Evolutionary conservation across 176 grass and related monocot genomes (phyloP).

Genomic region (Tuctoria greenei): DNA sequence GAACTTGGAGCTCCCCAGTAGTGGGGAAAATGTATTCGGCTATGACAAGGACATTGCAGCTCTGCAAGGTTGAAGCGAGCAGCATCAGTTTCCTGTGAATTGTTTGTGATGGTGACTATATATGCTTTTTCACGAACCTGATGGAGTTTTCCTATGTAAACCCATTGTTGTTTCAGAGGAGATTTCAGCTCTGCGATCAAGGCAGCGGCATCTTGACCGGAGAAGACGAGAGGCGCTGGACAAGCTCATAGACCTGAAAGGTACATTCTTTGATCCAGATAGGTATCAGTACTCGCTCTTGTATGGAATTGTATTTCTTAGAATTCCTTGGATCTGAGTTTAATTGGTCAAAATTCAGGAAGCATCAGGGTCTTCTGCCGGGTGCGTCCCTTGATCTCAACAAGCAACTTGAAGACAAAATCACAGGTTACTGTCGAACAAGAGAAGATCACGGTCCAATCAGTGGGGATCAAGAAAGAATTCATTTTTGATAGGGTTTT

Average conservation of each 20-base stretch:
- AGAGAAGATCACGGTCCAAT: slow-evolving; percentile 64
- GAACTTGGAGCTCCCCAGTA: slow-evolving; percentile 36
- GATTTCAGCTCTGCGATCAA: slow-evolving; percentile 52
- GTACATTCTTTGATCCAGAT: slow-evolving; percentile 40
- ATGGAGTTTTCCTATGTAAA: slow-evolving; percentile 19
- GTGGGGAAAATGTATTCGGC: slow-evolving; percentile 25
- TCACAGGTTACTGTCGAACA: slow-evolving; percentile 41
- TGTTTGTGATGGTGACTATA: neutral
- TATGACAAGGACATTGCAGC: slow-evolving; percentile 46
- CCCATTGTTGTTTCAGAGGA: slow-evolving; percentile 56
- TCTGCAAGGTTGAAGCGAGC: slow-evolving; percentile 43
- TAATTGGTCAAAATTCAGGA: slow-evolving; percentile 62
- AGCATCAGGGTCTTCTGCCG: slow-evolving; percentile 93
- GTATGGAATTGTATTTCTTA: slow-evolving; percentile 2
- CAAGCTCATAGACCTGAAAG: slow-evolving; percentile 87
- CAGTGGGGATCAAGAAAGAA: slow-evolving; percentile 65
- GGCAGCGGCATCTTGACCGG: slow-evolving; percentile 48
- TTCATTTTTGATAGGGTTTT: slow-evolving; percentile 75
- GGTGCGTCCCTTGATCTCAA: slow-evolving; percentile 41
- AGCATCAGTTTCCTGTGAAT: neutral
- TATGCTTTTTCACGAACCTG: neutral
- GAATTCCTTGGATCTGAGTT: slow-evolving; percentile 19
- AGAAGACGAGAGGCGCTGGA: slow-evolving; percentile 59
- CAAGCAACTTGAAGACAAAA: slow-evolving; percentile 35
- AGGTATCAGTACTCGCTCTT: neutral